Percentiles rank a stretch among this genome's conserved stretches.
phyloP scores from a whole-genome alignment of 2,329 filamentous ascomycete species.

The Sclerotinia borealis region DNA sequence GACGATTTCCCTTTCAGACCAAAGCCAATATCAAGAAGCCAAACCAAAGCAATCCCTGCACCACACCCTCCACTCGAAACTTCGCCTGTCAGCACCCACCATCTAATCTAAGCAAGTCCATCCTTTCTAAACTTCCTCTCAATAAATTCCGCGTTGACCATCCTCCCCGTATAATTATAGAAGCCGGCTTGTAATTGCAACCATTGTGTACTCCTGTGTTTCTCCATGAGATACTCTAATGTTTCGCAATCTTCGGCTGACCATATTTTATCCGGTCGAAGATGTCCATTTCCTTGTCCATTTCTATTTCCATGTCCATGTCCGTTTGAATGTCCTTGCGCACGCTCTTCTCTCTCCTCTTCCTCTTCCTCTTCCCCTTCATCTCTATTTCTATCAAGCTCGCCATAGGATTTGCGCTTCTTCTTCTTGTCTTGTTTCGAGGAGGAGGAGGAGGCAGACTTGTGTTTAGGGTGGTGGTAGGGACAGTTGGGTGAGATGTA shows the following conservation, averaged over 20 bases:
- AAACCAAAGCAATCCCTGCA: background rate
- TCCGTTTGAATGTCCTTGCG: background rate
- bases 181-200: constrained; percentile 30
- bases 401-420: constrained; percentile 3
- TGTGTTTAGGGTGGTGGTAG: background rate
- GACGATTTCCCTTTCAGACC: too few relatives aligned
- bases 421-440: background rate
- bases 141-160: constrained; percentile 28
- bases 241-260: constrained; percentile 26
- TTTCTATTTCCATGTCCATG: background rate
- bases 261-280: constrained; percentile 26
- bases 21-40: background rate
- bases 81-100: background rate
- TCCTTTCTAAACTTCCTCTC: constrained; percentile 30
- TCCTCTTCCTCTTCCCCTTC: background rate
- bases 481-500: constrained; percentile 2
- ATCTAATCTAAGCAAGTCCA: constrained; percentile 3
- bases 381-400: background rate
- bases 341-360: background rate
- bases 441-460: background rate
- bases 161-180: constrained; percentile 31
- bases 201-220: constrained; percentile 29
- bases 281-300: background rate
- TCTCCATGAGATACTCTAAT: constrained; percentile 25
- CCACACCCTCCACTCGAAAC: background rate